A percentile compares a stretch with the other conserved stretches of the same genome.
Evolutionary conservation across 2,329 filamentous ascomycete genomes (phyloP).

Genomic region (Pyrenophora graminea): DNA sequence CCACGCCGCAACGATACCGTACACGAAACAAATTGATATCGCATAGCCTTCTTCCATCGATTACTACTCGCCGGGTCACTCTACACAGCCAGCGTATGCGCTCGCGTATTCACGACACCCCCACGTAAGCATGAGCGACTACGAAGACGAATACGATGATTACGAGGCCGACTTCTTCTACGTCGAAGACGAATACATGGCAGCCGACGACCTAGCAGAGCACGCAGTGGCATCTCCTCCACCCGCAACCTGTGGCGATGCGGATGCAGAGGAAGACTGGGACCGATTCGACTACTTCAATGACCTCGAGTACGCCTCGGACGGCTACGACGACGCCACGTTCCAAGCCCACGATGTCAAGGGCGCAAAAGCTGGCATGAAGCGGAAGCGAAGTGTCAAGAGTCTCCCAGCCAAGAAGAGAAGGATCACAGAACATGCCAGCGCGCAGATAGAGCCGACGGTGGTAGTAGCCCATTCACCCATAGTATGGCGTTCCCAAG

Average conservation of each 20-base stretch:
- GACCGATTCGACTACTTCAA: constrained; percentile 55
- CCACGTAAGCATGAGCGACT: constrained; percentile 46
- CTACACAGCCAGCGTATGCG: background rate
- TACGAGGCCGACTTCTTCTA: constrained; percentile 53
- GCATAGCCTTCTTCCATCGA: background rate
- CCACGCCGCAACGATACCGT: background rate
- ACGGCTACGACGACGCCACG: constrained; percentile 52
- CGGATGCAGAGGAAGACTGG: constrained; percentile 47
- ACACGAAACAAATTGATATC: background rate
- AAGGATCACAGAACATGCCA: constrained; percentile 10
- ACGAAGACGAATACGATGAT: constrained; percentile 46
- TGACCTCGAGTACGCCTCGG: constrained; percentile 54
- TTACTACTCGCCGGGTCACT: background rate
- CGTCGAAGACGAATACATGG: constrained; percentile 51
- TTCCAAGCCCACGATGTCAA: constrained; percentile 28
- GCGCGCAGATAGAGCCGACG: constrained; percentile 10
- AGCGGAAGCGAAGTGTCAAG: constrained; percentile 35
- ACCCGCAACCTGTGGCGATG: constrained; percentile 36
- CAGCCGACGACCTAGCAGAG: constrained; percentile 56
- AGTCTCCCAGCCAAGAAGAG: constrained; percentile 33
- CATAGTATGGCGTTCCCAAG: constrained; percentile 42
- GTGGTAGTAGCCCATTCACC: constrained; percentile 28
- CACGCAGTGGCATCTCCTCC: constrained; percentile 52
- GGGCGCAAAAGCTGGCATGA: constrained; percentile 29
- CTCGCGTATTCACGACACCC: constrained; percentile 7